These are phyloP conservation scores for Akebia trifoliata DNA, from an alignment of 164 flowering plant species.

Conservation along the genomic window DNA sequence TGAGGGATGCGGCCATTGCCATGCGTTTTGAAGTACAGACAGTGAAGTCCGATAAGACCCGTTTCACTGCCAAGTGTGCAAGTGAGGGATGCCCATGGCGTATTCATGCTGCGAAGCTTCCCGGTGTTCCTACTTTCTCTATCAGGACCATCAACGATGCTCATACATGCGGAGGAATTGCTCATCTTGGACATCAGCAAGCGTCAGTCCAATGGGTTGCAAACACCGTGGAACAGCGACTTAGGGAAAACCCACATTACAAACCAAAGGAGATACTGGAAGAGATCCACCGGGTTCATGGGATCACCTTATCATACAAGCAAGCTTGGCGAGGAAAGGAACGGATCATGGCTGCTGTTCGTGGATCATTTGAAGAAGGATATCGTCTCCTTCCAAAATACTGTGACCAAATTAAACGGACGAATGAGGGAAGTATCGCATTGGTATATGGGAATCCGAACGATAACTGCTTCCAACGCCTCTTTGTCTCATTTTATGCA, in stretches of 20 bases:
- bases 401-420: slow-evolving; percentile 73
- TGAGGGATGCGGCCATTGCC: slow-evolving; percentile 88
- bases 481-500: slow-evolving; percentile 86
- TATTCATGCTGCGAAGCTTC: slow-evolving; percentile 93
- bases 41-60: slow-evolving; percentile 89
- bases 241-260: slow-evolving; percentile 77
- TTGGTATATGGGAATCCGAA: slow-evolving; percentile 72
- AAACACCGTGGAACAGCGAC: slow-evolving; percentile 71
- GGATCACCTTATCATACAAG: slow-evolving; percentile 87
- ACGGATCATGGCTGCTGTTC: slow-evolving; percentile 89
- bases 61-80: slow-evolving; percentile 51
- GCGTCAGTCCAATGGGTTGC: slow-evolving; percentile 99
- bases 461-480: slow-evolving; percentile 81
- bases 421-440: slow-evolving; percentile 89
- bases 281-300: slow-evolving; percentile 84
- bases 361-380: slow-evolving; percentile 94
- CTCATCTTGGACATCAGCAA: slow-evolving; percentile 93
- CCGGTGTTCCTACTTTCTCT: slow-evolving; percentile 90
- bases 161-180: slow-evolving; percentile 83
- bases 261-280: slow-evolving; percentile 96
- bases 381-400: slow-evolving; percentile 83
- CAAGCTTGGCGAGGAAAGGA: slow-evolving; percentile 98
- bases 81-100: slow-evolving; percentile 89
- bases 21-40: slow-evolving; percentile 95
- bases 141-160: slow-evolving; percentile 75